Evolutionary conservation across 108 stramenopile genomes (phyloP).

Genomic region (Nitzschia sp.): DNA sequence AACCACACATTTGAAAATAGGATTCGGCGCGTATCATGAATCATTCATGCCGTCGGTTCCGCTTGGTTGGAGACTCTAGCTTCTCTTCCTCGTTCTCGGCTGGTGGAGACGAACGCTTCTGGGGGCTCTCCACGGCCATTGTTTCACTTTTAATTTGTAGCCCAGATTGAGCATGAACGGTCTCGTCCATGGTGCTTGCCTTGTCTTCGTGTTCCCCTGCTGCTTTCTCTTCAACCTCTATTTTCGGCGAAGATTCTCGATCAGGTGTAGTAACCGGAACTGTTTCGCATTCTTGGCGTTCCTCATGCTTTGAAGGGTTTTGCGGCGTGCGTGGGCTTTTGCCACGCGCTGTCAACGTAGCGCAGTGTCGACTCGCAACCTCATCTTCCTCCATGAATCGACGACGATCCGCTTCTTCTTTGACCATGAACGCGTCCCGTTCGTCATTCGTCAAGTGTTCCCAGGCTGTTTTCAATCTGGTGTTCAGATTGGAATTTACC

Average conservation of each 20-base stretch:
- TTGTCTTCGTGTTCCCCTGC: too few relatives aligned
- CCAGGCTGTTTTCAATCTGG: constrained; percentile 71
- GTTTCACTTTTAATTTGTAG: neutral
- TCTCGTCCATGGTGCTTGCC: too few relatives aligned
- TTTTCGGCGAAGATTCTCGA: neutral
- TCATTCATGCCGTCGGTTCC: neutral
- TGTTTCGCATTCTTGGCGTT: constrained; percentile 19
- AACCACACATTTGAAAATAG: too few relatives aligned
- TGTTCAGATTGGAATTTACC: constrained; percentile 71
- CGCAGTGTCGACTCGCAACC: constrained; percentile 88
- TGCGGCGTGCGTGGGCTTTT: constrained; percentile 20
- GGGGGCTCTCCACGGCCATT: neutral
- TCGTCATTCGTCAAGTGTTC: constrained; percentile 48
- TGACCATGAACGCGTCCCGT: constrained; percentile 52
- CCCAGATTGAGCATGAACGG: too few relatives aligned
- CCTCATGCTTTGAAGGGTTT: neutral
- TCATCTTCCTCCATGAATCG: constrained; percentile 88
- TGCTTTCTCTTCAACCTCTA: neutral
- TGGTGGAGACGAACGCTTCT: neutral
- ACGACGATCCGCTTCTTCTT: constrained; percentile 79
- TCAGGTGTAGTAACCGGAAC: neutral
- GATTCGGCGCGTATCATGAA: too few relatives aligned
- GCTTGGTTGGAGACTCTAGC: constrained; percentile 29
- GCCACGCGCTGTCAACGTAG: constrained; percentile 78
- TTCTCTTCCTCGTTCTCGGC: constrained; percentile 1